Base-by-base conservation (phyloP, 164 flowering plant species). In the Sedum album region DNA sequence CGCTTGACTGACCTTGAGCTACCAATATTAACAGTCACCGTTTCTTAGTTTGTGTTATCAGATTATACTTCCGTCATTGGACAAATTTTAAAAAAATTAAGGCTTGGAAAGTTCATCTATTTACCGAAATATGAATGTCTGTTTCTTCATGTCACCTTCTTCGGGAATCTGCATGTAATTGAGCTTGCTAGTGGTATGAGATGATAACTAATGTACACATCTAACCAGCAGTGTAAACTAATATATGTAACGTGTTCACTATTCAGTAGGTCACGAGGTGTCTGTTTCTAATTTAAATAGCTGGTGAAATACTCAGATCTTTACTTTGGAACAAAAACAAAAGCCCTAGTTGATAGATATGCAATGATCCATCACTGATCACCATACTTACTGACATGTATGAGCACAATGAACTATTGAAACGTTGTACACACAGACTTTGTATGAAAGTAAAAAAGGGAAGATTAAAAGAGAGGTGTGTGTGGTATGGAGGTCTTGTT, bases 71-170 rank as follows among this genome's bases (percentile, higher is more conserved):
- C 14, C 4, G n/a, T 33, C 33, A 28, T 17, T 28, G 20, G 62
- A 28, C 17, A 65, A 36, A 18, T n/a, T 35, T 10, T 65, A 6
- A 33, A 63, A 33, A 63, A 23, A 0, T 33, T 35, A 14, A n/a
- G n/a, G 36, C 41, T 10, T 8, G 15, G 13, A 13, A 44, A 46
- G 60, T 62, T 17, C 15, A 25, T 23, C 48, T 4, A 60, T 76
- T 75, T 76, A 89, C 98, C 92, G 83, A 48, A 78, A 79, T 75
- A 73, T 83, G 66, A 93, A 90, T 15, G 89, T 84, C 71, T 87
- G 89, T 26, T 79, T 81, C 74, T 79, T 82, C 31, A 90, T 92
- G 73, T 90, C 90, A 75, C 82, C 78, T 71, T 87, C 87, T 73
- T 81, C 88, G 78, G 84, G 79, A 69, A 84, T 78, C 96, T 90